Evolutionary conservation across 768 basidiomycete species (phyloP).

Genomic region (Trametes cingulata): DNA sequence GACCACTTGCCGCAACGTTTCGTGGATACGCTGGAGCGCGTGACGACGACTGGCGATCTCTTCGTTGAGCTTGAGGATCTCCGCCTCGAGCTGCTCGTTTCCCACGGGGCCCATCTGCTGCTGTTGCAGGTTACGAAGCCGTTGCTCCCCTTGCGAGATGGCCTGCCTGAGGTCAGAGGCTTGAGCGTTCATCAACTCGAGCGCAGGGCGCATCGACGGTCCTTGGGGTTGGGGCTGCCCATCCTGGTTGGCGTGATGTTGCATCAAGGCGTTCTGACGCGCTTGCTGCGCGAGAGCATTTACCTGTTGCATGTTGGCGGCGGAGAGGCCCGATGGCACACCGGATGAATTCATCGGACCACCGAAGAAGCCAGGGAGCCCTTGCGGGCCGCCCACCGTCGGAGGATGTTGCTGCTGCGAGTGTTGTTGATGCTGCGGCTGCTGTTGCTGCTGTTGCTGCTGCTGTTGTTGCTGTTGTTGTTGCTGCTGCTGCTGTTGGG

Average conservation of each 20-base stretch:
- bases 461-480: conserved; percentile 21
- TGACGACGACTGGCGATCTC: background rate
- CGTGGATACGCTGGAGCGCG: background rate
- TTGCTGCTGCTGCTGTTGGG: conserved; percentile 22
- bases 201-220: background rate
- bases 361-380: conserved; percentile 10
- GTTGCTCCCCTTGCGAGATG: background rate
- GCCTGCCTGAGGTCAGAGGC: background rate
- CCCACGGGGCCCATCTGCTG: conserved; percentile 1
- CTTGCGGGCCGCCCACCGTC: conserved; percentile 2
- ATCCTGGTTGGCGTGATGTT: background rate
- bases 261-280: conserved; percentile 9
- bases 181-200: conserved; percentile 15
- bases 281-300: conserved; percentile 10
- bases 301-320: conserved; percentile 13
- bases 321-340: conserved; percentile 4
- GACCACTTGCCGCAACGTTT: background rate
- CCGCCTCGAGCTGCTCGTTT: background rate
- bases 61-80: conserved; percentile 8
- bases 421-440: conserved; percentile 11
- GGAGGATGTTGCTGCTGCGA: conserved; percentile 11
- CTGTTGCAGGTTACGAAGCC: background rate
- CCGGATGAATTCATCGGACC: conserved; percentile 7
- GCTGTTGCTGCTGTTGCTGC: conserved; percentile 11
- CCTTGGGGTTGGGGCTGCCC: background rate